phyloP scores from a whole-genome alignment of 768 basidiomycete species.

The Floccularia luteovirens region DNA sequence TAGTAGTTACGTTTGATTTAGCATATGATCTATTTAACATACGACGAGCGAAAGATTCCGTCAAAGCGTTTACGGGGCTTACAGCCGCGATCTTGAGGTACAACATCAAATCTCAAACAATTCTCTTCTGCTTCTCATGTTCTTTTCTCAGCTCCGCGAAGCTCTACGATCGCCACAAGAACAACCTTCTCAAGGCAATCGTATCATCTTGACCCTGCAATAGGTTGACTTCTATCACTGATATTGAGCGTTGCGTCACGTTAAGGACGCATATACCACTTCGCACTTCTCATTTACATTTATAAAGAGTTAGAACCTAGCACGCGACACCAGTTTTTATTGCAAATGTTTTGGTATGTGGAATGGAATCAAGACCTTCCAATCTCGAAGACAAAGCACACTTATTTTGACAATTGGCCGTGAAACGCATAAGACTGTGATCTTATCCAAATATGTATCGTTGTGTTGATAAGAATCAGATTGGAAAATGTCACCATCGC shows the following conservation, averaged over 20 bases:
- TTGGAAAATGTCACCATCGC: too few species aligned
- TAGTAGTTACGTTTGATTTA: slow-evolving; percentile 18
- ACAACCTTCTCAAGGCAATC: slow-evolving; percentile 47
- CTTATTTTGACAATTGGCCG: too few species aligned
- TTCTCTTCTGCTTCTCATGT: slow-evolving; percentile 7
- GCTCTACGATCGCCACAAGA: slow-evolving; percentile 67
- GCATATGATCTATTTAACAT: slow-evolving; percentile 77
- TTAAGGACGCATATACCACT: background rate
- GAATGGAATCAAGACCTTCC: too few species aligned
- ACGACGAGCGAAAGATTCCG: slow-evolving; percentile 47
- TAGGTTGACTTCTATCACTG: background rate
- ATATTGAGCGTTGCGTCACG: background rate
- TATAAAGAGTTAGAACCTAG: background rate
- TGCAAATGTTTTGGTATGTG: too few species aligned
- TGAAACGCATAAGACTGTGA: too few species aligned
- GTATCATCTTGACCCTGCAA: slow-evolving; percentile 12
- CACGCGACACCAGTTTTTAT: too few species aligned
- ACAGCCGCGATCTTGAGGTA: slow-evolving; percentile 71
- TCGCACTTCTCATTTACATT: background rate
- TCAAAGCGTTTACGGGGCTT: slow-evolving; percentile 64
- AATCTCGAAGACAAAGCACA: too few species aligned
- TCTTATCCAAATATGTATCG: too few species aligned
- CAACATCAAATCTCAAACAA: slow-evolving; percentile 6
- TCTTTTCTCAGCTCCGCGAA: slow-evolving; percentile 50
- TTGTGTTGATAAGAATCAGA: too few species aligned